Evolutionary conservation across 768 basidiomycete species (phyloP).

Genomic region (Phanerochaete sordida): DNA sequence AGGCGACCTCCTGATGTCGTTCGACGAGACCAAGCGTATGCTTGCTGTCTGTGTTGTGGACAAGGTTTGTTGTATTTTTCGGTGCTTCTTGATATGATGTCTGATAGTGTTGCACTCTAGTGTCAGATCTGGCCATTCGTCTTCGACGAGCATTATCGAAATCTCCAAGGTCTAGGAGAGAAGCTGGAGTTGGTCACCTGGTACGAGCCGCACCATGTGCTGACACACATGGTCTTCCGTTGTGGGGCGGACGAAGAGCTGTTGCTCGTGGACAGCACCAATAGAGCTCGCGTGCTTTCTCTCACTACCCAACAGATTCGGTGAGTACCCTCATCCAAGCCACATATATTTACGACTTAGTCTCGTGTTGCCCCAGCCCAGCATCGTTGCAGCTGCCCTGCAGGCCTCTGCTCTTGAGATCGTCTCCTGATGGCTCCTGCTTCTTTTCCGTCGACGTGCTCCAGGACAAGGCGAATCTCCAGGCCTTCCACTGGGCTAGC

Average conservation of each 20-base stretch:
- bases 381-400: slow-evolving; percentile 37
- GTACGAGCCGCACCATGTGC: slow-evolving; percentile 31
- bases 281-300: slow-evolving; percentile 49
- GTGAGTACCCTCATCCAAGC: slow-evolving; percentile 26
- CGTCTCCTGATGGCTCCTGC: slow-evolving; percentile 56
- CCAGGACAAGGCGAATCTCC: slow-evolving; percentile 21
- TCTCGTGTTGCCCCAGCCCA: slow-evolving; percentile 31
- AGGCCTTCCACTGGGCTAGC: slow-evolving; percentile 52
- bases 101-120: slow-evolving; percentile 10
- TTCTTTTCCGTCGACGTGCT: slow-evolving; percentile 33
- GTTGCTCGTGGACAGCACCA: slow-evolving; percentile 41
- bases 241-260: slow-evolving; percentile 47
- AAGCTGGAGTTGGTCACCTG: slow-evolving; percentile 39
- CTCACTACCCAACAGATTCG: slow-evolving; percentile 50
- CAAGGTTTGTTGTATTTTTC: slow-evolving; percentile 40
- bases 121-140: slow-evolving; percentile 41
- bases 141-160: slow-evolving; percentile 41
- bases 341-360: background rate
- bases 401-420: slow-evolving; percentile 33
- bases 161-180: slow-evolving; percentile 40
- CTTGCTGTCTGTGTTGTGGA: slow-evolving; percentile 41
- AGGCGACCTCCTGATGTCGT: slow-evolving; percentile 40
- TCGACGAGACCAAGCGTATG: slow-evolving; percentile 49
- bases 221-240: slow-evolving; percentile 41
- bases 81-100: too few relatives aligned